A percentile compares a stretch with the other conserved stretches of the same genome.
These are phyloP conservation scores for Dalechampia spathulata DNA, from an alignment of 441 rosid species.

Conservation along the genomic window DNA sequence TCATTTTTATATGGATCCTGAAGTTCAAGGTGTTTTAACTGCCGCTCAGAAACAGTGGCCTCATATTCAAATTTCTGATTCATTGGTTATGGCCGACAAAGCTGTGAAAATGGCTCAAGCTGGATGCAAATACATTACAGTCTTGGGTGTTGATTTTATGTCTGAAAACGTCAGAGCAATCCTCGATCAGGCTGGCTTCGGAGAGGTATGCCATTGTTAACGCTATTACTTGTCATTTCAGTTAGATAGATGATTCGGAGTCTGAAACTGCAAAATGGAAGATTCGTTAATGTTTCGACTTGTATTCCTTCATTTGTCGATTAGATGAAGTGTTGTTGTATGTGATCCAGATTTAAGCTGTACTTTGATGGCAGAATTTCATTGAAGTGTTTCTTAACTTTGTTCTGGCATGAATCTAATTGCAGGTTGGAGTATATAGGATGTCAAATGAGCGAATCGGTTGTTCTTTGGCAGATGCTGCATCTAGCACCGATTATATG, in stretches of 20 bases:
- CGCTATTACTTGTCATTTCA: background rate
- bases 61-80: conserved; percentile 85
- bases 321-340: background rate
- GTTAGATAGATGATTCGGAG: background rate
- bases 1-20: conserved; percentile 97
- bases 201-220: conserved; percentile 34
- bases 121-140: conserved; percentile 82
- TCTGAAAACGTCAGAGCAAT: conserved; percentile 94
- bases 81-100: conserved; percentile 92
- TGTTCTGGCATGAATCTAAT: conserved; percentile 9
- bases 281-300: background rate
- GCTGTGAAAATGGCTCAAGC: conserved; percentile 91
- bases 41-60: conserved; percentile 94
- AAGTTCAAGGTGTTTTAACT: conserved; percentile 95
- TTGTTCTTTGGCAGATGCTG: conserved; percentile 98
- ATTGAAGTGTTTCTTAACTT: conserved; percentile 6
- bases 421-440: conserved; percentile 86
- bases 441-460: conserved; percentile 87
- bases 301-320: no score
- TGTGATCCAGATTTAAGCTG: background rate
- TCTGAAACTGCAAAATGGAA: no score
- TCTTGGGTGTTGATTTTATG: conserved; percentile 98
- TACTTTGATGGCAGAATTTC: background rate
- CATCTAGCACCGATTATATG: conserved; percentile 74
- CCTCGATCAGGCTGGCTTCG: conserved; percentile 91